These are phyloP conservation scores for Termitomyces sp. DNA, from an alignment of 1,284 basidiomycete genomes.

Conservation along the genomic window DNA sequence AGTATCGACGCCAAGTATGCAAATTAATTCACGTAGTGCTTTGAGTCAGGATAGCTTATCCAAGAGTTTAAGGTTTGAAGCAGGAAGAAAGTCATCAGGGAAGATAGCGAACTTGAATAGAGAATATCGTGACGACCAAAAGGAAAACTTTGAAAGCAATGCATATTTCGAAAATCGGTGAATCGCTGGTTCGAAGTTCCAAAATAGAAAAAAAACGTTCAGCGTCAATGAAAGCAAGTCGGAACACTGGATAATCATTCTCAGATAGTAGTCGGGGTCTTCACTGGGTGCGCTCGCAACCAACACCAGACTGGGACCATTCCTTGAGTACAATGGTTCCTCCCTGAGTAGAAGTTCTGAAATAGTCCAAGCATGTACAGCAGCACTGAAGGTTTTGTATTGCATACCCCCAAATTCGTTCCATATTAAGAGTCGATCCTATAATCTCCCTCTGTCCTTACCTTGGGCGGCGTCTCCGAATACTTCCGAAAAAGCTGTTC, in stretches of 20 bases:
- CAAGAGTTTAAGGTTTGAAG: background rate
- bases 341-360: background rate
- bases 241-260: background rate
- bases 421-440: background rate
- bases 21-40: background rate
- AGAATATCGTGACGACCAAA: no score
- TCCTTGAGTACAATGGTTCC: no score
- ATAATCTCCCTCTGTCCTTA: conserved; percentile 33
- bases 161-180: background rate
- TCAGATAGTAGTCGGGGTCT: background rate
- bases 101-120: no score
- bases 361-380: background rate
- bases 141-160: background rate
- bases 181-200: background rate
- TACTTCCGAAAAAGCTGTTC: conserved; percentile 66
- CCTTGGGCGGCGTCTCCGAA: conserved; percentile 56
- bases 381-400: background rate
- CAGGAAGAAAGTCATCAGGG: background rate
- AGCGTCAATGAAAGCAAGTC: background rate
- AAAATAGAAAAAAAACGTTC: background rate
- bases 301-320: background rate
- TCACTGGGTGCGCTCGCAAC: background rate
- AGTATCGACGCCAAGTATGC: background rate
- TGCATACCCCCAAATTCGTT: background rate
- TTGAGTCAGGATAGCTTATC: background rate